phyloP scores from a whole-genome alignment of 2,329 filamentous ascomycete species.

The Sordariomycetes sp. region DNA sequence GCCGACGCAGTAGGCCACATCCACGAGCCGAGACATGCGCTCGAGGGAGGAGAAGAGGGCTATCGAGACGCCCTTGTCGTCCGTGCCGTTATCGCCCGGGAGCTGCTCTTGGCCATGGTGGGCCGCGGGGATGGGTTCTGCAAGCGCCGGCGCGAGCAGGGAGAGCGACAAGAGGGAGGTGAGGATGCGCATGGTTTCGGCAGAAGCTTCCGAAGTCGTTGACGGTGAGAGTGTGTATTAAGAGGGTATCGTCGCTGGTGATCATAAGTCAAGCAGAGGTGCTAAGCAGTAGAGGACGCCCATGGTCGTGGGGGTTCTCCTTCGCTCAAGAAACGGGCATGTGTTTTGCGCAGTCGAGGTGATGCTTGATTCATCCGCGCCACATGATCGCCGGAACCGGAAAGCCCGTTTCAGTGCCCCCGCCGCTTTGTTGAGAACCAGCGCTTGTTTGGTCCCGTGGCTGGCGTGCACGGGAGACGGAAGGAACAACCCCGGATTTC shows the following conservation, averaged over 20 bases:
- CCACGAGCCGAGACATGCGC: conserved; percentile 80
- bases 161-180: neutral
- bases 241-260: neutral
- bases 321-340: neutral
- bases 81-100: neutral
- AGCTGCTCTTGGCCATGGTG: neutral
- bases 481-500: neutral
- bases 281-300: neutral
- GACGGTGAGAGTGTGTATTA: neutral
- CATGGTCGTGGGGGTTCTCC: neutral
- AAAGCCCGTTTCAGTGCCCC: neutral
- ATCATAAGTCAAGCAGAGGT: neutral
- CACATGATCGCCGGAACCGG: neutral
- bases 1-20: conserved; percentile 91
- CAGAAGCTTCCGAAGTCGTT: neutral
- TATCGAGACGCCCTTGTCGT: conserved; percentile 23
- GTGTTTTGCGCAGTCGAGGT: neutral
- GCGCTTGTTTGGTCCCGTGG: neutral
- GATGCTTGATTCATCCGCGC: neutral
- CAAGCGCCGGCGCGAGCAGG: conserved; percentile 1
- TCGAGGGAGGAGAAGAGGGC: conserved; percentile 72
- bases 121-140: neutral
- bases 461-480: neutral
- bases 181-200: neutral
- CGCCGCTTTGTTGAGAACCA: neutral